Percentiles rank a stretch among this genome's conserved stretches.
These are phyloP conservation scores for Umbelopsis sp. DNA, from an alignment of 192 early-diverging fungal genomes.

Conservation along the genomic window DNA sequence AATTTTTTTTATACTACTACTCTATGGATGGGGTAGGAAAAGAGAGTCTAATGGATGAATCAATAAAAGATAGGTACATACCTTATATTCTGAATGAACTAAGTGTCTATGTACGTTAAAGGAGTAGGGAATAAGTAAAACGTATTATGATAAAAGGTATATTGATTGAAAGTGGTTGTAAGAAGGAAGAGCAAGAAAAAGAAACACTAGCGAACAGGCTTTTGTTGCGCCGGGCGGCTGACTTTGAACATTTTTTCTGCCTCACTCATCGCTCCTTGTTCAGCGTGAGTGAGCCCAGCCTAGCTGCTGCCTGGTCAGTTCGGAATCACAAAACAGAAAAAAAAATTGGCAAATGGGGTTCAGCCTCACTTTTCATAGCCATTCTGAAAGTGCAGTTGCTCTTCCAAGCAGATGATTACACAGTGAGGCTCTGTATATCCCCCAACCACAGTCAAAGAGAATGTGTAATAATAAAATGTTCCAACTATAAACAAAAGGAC, in stretches of 20 bases:
- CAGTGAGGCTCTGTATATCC: no score
- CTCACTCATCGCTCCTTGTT: neutral
- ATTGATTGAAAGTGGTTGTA: conserved; percentile 4
- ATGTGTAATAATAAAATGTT: no score
- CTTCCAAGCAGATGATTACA: no score
- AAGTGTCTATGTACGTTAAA: neutral
- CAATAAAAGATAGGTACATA: neutral
- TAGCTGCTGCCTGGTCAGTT: neutral
- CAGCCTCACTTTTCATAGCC: no score
- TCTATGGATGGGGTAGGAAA: no score
- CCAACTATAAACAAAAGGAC: no score
- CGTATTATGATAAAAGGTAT: neutral
- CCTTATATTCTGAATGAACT: neutral
- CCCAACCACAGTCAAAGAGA: no score
- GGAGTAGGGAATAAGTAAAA: neutral
- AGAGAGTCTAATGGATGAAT: neutral
- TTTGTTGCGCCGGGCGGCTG: conserved; percentile 16
- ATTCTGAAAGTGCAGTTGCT: no score
- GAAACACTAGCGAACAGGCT: conserved; percentile 16
- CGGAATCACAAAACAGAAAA: neutral
- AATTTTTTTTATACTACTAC: neutral
- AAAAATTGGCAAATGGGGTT: no score
- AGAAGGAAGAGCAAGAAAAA: conserved; percentile 15
- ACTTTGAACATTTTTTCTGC: conserved; percentile 20
- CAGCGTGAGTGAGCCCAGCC: no score